Conservation (phyloP, 495 filamentous ascomycete species). For the Mytilinidion resinicola region DNA sequence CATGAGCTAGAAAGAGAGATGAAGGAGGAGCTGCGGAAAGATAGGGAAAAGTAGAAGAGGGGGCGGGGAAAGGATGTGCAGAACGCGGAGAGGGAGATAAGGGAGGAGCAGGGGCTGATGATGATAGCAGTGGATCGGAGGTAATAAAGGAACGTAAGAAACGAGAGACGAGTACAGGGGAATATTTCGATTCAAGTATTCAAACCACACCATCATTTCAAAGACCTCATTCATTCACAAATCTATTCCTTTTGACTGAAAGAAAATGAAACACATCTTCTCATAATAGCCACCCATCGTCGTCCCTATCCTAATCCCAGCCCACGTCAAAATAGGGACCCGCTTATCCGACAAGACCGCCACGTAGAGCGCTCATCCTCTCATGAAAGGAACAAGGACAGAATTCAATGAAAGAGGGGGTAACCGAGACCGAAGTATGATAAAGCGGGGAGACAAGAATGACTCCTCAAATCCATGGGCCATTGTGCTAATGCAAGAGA, state of each 20-base stretch:
- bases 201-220: not conserved
- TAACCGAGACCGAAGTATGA: not conserved
- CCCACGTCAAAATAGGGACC: not conserved
- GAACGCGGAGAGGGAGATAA: not conserved
- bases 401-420: not conserved
- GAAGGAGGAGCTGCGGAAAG: not conserved
- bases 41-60: not conserved
- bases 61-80: not conserved
- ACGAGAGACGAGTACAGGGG: no score
- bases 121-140: not conserved
- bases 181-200: no score
- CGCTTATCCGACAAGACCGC: not conserved
- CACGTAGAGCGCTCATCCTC: no score
- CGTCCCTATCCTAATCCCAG: not conserved
- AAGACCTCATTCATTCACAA: not conserved
- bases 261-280: not conserved
- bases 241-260: constrained; percentile 1
- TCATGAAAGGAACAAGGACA: not conserved
- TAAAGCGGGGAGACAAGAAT: not conserved
- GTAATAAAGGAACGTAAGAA: not conserved
- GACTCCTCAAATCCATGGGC: not conserved
- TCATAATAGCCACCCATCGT: not conserved
- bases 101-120: not conserved
- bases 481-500: not conserved
- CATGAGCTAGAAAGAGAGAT: not conserved